Evolutionary conservation across 805 yeast genomes (phyloP).

Genomic region (Saturnispora kantuleensis): DNA sequence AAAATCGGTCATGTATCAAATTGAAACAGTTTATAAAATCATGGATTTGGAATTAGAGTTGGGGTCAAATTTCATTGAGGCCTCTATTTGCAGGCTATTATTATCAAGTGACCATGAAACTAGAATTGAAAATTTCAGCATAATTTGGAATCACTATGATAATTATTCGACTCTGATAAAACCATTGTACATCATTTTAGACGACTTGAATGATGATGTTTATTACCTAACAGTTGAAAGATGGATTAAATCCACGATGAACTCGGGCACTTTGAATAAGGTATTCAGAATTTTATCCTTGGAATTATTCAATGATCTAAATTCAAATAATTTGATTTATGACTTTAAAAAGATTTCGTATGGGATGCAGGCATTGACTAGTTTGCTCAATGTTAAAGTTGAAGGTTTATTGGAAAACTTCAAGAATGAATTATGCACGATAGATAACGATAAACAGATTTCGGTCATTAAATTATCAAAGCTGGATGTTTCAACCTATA

Average conservation of each 20-base stretch:
- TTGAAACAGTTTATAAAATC: conserved; percentile 58
- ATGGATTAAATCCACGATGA: conserved; percentile 38
- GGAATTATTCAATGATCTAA: conserved; percentile 35
- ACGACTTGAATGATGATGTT: conserved; percentile 43
- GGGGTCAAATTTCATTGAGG: conserved; percentile 53
- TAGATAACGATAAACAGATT: conserved; percentile 36
- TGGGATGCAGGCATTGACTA: conserved; percentile 42
- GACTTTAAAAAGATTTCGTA: conserved; percentile 60
- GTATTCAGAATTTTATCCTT: conserved; percentile 49
- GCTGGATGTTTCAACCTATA: conserved; percentile 53
- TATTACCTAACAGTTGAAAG: conserved; percentile 33
- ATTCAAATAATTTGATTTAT: conserved; percentile 23
- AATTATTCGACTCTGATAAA: conserved; percentile 47
- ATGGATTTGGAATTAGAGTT: conserved; percentile 50
- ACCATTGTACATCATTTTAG: conserved; percentile 61
- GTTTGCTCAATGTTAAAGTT: conserved; percentile 40
- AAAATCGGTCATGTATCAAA: conserved; percentile 48
- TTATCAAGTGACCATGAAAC: conserved; percentile 31
- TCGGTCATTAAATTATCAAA: conserved; percentile 32
- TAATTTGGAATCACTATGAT: conserved; percentile 64
- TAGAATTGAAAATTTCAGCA: conserved; percentile 46
- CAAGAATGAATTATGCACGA: conserved; percentile 48
- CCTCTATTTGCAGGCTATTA: conserved; percentile 54
- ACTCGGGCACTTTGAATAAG: conserved; percentile 48
- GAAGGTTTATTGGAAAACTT: conserved; percentile 37